Conservation (phyloP, 768 basidiomycete genomes). For the Xerocomus brunneocitrinus region DNA sequence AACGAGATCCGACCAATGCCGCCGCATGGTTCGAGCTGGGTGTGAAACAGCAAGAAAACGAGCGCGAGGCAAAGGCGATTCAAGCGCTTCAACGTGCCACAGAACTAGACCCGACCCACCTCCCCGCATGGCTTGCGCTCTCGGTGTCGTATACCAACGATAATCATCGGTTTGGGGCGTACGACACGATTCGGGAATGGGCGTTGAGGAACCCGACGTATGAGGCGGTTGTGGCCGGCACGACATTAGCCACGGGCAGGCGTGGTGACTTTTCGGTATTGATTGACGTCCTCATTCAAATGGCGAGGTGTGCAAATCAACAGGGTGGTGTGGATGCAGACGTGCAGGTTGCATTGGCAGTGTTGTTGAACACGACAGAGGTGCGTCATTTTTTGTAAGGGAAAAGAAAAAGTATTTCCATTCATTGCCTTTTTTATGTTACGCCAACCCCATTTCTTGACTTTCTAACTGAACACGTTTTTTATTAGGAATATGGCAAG, state of each 20-base stretch:
- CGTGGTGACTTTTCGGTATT: conserved; percentile 42
- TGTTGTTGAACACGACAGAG: conserved; percentile 89
- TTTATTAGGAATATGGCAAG: conserved; percentile 74
- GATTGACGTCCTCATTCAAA: conserved; percentile 73
- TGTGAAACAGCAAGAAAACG: conserved; percentile 96
- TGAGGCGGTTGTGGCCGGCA: conserved; percentile 39
- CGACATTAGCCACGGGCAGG: conserved; percentile 26
- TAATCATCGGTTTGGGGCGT: conserved; percentile 65
- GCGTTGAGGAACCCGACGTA: conserved; percentile 56
- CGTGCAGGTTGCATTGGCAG: conserved; percentile 90
- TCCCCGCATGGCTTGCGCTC: conserved; percentile 85
- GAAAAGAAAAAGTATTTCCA: not conserved
- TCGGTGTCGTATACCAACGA: conserved; percentile 92
- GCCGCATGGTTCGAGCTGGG: conserved; percentile 88
- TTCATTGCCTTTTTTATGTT: not conserved
- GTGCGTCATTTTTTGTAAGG: conserved; percentile 35
- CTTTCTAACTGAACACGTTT: not conserved
- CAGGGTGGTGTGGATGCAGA: conserved; percentile 78
- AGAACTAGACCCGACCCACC: conserved; percentile 71
- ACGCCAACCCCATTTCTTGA: not conserved
- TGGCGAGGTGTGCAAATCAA: conserved; percentile 56
- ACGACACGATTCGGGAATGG: conserved; percentile 84
- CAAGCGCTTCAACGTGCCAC: conserved; percentile 77
- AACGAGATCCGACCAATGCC: conserved; percentile 66
- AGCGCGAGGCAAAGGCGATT: conserved; percentile 88